A percentile compares a stretch with the other conserved stretches of the same genome.
Conservation (phyloP, 805 yeast genomes). For the Wickerhamiella vanderwaltii region DNA sequence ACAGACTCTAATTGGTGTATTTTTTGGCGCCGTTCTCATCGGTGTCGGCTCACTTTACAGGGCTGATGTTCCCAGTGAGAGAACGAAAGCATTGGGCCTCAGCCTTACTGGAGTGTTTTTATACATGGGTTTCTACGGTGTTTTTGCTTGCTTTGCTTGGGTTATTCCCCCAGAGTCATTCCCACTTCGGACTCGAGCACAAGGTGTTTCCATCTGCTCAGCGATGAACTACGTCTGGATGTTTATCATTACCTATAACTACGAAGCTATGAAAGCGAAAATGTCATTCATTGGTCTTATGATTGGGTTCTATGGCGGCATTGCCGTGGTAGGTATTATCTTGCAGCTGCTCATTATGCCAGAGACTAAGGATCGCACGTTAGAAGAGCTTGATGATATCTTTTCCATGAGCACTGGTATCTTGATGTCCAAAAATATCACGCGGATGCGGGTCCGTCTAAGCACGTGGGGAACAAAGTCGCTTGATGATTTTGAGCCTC, state of each 20-base stretch:
- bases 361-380: slow-evolving; percentile 58
- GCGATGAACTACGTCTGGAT: slow-evolving; percentile 47
- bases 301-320: slow-evolving; percentile 56
- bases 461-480: slow-evolving; percentile 8
- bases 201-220: slow-evolving; percentile 53
- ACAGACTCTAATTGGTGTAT: slow-evolving; percentile 42
- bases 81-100: slow-evolving; percentile 43
- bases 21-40: slow-evolving; percentile 46
- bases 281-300: slow-evolving; percentile 52
- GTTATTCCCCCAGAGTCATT: slow-evolving; percentile 56
- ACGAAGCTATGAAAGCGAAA: slow-evolving; percentile 41
- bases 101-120: slow-evolving; percentile 51
- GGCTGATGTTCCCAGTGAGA: slow-evolving; percentile 28
- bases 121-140: slow-evolving; percentile 55
- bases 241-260: slow-evolving; percentile 53
- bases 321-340: slow-evolving; percentile 41
- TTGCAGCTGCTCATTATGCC: slow-evolving; percentile 43
- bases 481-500: slow-evolving; percentile 10
- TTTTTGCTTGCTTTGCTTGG: slow-evolving; percentile 57
- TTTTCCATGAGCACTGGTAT: slow-evolving; percentile 38
- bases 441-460: slow-evolving; percentile 8
- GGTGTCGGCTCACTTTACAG: slow-evolving; percentile 36
- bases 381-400: slow-evolving; percentile 59
- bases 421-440: slow-evolving; percentile 20
- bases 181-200: slow-evolving; percentile 45